Percentiles rank a stretch among this genome's conserved stretches.
phyloP scores from a whole-genome alignment of 768 basidiomycete species.

The Suillus discolor region DNA sequence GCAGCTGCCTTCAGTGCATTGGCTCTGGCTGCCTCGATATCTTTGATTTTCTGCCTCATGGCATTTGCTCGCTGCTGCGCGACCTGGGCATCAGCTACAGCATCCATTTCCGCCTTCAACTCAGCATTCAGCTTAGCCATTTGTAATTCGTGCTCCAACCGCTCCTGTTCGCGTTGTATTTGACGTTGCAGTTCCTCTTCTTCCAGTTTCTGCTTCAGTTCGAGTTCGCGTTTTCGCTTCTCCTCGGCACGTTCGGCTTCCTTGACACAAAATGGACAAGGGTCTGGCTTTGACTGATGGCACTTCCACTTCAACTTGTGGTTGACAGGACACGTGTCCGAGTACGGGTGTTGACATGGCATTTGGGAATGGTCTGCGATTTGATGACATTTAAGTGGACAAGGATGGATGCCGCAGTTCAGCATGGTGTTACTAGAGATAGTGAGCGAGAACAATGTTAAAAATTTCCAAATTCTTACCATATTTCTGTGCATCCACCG shows the following conservation, averaged over 20 bases:
- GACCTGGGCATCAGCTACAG: slow-evolving; percentile 38
- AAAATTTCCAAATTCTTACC: slow-evolving; percentile 41
- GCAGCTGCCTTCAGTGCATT: slow-evolving; percentile 17
- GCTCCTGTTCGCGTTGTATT: slow-evolving; percentile 42
- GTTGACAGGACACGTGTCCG: slow-evolving; percentile 40
- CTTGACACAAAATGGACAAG: slow-evolving; percentile 52
- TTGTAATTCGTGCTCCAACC: slow-evolving; percentile 41
- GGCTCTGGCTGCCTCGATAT: slow-evolving; percentile 40
- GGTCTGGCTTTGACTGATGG: slow-evolving; percentile 33
- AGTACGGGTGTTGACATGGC: slow-evolving; percentile 43
- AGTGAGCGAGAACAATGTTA: neutral
- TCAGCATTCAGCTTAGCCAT: slow-evolving; percentile 48
- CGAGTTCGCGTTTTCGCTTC: slow-evolving; percentile 42
- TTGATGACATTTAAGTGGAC: slow-evolving; percentile 65
- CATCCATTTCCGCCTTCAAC: slow-evolving; percentile 38
- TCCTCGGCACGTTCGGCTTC: slow-evolving; percentile 43
- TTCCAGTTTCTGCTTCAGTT: slow-evolving; percentile 47
- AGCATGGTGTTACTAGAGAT: slow-evolving; percentile 46
- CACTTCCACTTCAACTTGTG: slow-evolving; percentile 52
- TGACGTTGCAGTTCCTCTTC: slow-evolving; percentile 40
- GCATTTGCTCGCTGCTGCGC: slow-evolving; percentile 38
- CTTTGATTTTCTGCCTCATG: slow-evolving; percentile 45
- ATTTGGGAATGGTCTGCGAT: slow-evolving; percentile 55
- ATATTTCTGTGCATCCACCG: slow-evolving; percentile 62
- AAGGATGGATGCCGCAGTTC: slow-evolving; percentile 53